Evolutionary conservation across 2,329 filamentous ascomycete genomes (phyloP), one percentile per base, ranked within the genome.

Genomic region (Neopestalotiopsis sp.): DNA sequence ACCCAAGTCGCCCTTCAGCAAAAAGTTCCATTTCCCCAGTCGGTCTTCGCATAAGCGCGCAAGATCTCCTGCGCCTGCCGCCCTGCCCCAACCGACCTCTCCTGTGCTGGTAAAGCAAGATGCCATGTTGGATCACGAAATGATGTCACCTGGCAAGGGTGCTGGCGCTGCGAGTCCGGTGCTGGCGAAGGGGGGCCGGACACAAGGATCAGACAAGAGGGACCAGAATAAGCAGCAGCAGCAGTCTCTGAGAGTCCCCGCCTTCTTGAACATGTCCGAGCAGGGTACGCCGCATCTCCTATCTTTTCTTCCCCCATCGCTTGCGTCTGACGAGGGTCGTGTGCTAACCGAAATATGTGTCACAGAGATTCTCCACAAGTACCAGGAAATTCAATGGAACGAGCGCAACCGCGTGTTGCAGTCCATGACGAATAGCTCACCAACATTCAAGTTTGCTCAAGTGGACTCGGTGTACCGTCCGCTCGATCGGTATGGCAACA

Each of bases 401-500:
- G 88, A 90, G 75, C 83, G 85, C 59, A 77, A 83, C 30, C 84
- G 88, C 56, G 69, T 85, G 6, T 74, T 81, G 34, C 81, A 81
- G 66, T 80, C 82, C 28, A 67, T 76, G 10, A 77, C 79, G 67
- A 83, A 84, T 76, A 76, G 77, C 1, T 78, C 79, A 1, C 78
- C 76, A 65, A 77, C 73, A 68, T 81, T 78, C 69, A 78, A 74
- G 61, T 83, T 79, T 73, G 85, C 89, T 3, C 85, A 90, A 67
- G 85, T 92, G 64, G 81, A 81, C 34, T 85, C 86, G 30, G 83
- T 61, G 9, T 65, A 67, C 88, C 9, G 85, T 89, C 79, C 81
- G 45, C 88, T 95, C 73, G 97, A 98, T 80, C 91, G 96, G 67
- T 99, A 98, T 81, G 80, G 86, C 67, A 97, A 98, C 77, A 94